phyloP scores from a whole-genome alignment of 371 early-diverging fungal genomes.

The Fennellomyces sp. region DNA sequence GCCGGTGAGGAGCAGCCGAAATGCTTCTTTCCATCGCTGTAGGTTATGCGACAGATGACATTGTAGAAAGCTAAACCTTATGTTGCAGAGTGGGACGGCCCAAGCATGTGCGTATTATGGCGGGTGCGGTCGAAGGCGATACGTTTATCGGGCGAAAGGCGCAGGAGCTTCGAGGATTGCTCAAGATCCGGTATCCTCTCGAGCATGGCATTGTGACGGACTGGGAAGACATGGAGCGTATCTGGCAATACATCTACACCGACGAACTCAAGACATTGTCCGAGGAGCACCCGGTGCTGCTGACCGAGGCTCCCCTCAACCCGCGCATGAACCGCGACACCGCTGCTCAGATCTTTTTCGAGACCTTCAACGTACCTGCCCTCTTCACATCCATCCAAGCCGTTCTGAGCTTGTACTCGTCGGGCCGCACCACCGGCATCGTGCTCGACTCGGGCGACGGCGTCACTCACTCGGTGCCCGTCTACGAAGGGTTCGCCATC shows the following conservation, averaged over 20 bases:
- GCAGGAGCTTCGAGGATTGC: constrained; percentile 91
- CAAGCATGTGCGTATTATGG: constrained; percentile 94
- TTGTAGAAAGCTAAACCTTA: not conserved
- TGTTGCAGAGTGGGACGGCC: constrained; percentile 84
- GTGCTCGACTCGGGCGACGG: constrained; percentile 95
- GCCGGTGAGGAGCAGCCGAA: constrained; percentile 96
- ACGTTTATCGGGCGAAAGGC: constrained; percentile 93
- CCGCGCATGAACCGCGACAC: constrained; percentile 88
- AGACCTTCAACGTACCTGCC: constrained; percentile 97
- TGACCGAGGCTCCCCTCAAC: constrained; percentile 95
- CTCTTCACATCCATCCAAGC: constrained; percentile 95
- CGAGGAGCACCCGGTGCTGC: constrained; percentile 96
- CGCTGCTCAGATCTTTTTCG: constrained; percentile 95
- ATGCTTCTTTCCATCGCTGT: constrained; percentile 83
- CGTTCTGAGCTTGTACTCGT: constrained; percentile 84
- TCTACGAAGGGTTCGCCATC: constrained; percentile 96
- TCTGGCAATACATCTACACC: constrained; percentile 94
- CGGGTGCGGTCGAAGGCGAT: constrained; percentile 96
- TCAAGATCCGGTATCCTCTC: constrained; percentile 92
- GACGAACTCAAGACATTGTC: constrained; percentile 93
- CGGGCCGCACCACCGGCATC: constrained; percentile 95
- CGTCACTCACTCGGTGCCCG: constrained; percentile 93
- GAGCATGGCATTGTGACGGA: constrained; percentile 95
- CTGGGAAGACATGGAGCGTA: constrained; percentile 98
- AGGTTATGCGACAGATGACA: constrained; percentile 19